Evolutionary conservation across 768 basidiomycete genomes (phyloP).

Genomic region (Termitomyces sp.): DNA sequence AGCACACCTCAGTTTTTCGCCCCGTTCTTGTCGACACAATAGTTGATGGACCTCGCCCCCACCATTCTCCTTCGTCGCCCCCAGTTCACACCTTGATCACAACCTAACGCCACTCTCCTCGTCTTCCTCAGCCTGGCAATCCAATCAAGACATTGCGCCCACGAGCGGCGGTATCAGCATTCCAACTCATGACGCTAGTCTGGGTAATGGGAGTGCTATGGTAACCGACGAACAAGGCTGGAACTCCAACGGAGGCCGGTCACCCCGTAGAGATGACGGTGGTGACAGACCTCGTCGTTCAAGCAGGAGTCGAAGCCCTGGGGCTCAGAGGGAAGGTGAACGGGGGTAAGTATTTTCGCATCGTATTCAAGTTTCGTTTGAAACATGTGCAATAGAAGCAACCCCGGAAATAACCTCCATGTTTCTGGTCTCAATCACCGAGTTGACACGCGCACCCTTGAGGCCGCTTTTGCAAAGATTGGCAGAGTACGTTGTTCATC

Average conservation of each 20-base stretch:
- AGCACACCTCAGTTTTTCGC: slow-evolving; percentile 15
- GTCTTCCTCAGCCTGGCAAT: slow-evolving; percentile 69
- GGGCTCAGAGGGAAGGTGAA: slow-evolving; percentile 37
- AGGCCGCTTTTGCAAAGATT: slow-evolving; percentile 83
- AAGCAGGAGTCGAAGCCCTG: slow-evolving; percentile 80
- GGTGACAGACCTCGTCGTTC: slow-evolving; percentile 58
- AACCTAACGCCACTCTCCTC: slow-evolving; percentile 35
- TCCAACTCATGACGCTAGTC: slow-evolving; percentile 49
- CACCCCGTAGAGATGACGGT: slow-evolving; percentile 36
- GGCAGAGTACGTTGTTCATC: slow-evolving; percentile 64
- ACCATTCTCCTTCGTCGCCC: slow-evolving; percentile 20
- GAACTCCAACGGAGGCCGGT: slow-evolving; percentile 39
- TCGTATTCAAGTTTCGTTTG: slow-evolving; percentile 18
- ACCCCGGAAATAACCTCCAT: slow-evolving; percentile 66
- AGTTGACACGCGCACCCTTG: slow-evolving; percentile 81
- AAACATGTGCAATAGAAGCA: slow-evolving; percentile 37
- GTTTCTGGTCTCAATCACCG: slow-evolving; percentile 56
- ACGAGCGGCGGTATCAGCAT: slow-evolving; percentile 59
- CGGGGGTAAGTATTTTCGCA: slow-evolving; percentile 46
- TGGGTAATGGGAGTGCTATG: slow-evolving; percentile 38
- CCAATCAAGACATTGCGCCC: slow-evolving; percentile 71
- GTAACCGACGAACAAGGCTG: slow-evolving; percentile 55
- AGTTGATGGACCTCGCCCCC: slow-evolving; percentile 12
- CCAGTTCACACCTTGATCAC: slow-evolving; percentile 28
- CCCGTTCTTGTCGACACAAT: slow-evolving; percentile 19